Evolutionary conservation across 305 asterid species (phyloP), one percentile per base, ranked within the genome.

Genomic region (Salvia sclarea): DNA sequence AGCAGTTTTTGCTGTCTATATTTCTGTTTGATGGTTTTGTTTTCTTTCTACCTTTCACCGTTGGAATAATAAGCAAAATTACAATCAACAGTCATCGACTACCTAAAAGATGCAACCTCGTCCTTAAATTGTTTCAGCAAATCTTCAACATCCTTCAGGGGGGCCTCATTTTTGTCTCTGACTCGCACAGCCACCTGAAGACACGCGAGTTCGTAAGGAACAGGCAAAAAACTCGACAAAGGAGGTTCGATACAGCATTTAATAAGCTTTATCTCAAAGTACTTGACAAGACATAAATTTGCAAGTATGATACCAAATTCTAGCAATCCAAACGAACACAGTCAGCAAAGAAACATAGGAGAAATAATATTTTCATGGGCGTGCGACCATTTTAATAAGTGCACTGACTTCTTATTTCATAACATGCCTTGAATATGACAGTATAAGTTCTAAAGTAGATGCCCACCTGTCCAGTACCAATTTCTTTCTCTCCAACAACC

Each of bases 401-500:
- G 45, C 53, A 44, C 30, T 12, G 17, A 49, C 14, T 43, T 44
- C 28, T 4, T 3, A 20, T 49, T 35, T 9, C 0, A 28, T 28
- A 28, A 28, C 33, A 28, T 28, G 33, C 33, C 33, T 28, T 28
- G 33, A 28, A 28, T 3, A 28, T 28, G 33, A 1, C 33, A 48
- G 41, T 33, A 47, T 53, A 54, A 24, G 66, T 48, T 70, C 31
- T 30, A 72, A 67, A 52, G 41, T 17, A 43, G 35, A 61, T 16
- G 43, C 70, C 18, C 40, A 91, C 97, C 97, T 89, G 85, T 78
- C 87, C 90, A 22, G 86, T 82, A 43, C 84, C 87, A 47, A 83
- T 84, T 84, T 91, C 98, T 62, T 84, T 88, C 85, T 89, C 98
- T 2, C 98, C 98, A 56, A 91, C 98, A 7, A 91, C 98, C 79